Evolutionary conservation across 768 basidiomycete genomes (phyloP).

Genomic region (Auricularia auricula-judae): DNA sequence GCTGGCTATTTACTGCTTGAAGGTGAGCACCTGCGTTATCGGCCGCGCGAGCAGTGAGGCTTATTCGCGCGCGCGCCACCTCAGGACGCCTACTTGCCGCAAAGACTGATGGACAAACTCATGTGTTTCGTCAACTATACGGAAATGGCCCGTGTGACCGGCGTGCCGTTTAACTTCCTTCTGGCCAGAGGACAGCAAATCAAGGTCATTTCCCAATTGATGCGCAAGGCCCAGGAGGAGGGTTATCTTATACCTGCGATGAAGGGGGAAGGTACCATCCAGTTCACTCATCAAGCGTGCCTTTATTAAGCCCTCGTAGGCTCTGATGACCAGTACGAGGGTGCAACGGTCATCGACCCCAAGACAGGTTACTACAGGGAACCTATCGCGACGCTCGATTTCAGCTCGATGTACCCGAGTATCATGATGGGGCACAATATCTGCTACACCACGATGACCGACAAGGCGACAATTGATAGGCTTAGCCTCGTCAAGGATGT

Average conservation of each 20-base stretch:
- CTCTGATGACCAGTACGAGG: slow-evolving; percentile 94
- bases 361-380: slow-evolving; percentile 91
- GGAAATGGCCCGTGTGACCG: slow-evolving; percentile 99
- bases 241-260: slow-evolving; percentile 81
- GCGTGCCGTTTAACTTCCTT: slow-evolving; percentile 97
- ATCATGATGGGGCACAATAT: slow-evolving; percentile 99
- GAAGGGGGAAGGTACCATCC: slow-evolving; percentile 63
- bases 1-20: slow-evolving; percentile 94
- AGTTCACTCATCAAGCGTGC: not conserved
- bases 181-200: slow-evolving; percentile 94
- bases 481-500: slow-evolving; percentile 68
- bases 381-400: slow-evolving; percentile 96
- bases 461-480: slow-evolving; percentile 66
- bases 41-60: too few species aligned
- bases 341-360: slow-evolving; percentile 97
- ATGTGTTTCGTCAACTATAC: slow-evolving; percentile 99
- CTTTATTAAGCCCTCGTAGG: slow-evolving; percentile 31
- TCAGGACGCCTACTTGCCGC: slow-evolving; percentile 92
- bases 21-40: slow-evolving; percentile 18
- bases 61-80: too few species aligned
- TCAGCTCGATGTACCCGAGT: slow-evolving; percentile 95
- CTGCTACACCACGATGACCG: slow-evolving; percentile 94
- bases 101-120: slow-evolving; percentile 89
- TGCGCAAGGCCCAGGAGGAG: slow-evolving; percentile 82
- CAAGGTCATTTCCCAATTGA: slow-evolving; percentile 95